Evolutionary conservation across 768 basidiomycete genomes (phyloP).

Genomic region (Fomitopsis pulvina): DNA sequence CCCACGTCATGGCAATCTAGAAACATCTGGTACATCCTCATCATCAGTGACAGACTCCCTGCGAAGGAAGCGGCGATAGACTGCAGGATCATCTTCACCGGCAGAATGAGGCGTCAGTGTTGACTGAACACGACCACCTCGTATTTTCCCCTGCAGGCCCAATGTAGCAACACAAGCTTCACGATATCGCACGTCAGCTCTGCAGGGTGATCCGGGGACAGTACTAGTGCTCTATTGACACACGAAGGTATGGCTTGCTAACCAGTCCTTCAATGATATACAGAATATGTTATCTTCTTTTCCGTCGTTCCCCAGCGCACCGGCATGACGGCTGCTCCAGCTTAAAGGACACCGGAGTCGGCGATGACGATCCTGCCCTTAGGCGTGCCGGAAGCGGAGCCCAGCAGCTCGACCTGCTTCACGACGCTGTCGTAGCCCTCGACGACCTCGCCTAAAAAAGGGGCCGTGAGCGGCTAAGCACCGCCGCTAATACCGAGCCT

Average conservation of each 20-base stretch:
- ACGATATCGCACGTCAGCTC: background rate
- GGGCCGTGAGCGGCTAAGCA: background rate
- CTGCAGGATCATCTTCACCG: too few relatives aligned
- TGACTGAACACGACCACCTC: too few relatives aligned
- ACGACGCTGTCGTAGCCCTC: conserved; percentile 55
- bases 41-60: too few relatives aligned
- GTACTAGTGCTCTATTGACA: background rate
- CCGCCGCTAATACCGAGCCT: background rate
- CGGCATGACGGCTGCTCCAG: background rate
- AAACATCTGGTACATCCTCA: too few relatives aligned
- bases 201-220: background rate
- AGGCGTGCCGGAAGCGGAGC: conserved; percentile 23
- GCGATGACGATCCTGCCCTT: conserved; percentile 20
- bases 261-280: conserved; percentile 6
- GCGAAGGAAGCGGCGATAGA: too few relatives aligned
- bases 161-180: too few relatives aligned
- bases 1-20: too few relatives aligned
- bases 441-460: conserved; percentile 41
- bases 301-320: conserved; percentile 1
- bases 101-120: too few relatives aligned
- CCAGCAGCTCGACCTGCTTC: conserved; percentile 43
- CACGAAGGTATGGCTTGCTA: conserved; percentile 7
- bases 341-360: conserved; percentile 19
- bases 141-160: too few relatives aligned
- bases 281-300: conserved; percentile 18